Evolutionary conservation across 2,329 filamentous ascomycete species (phyloP).

Genomic region (Ascocoryne sarcoides): DNA sequence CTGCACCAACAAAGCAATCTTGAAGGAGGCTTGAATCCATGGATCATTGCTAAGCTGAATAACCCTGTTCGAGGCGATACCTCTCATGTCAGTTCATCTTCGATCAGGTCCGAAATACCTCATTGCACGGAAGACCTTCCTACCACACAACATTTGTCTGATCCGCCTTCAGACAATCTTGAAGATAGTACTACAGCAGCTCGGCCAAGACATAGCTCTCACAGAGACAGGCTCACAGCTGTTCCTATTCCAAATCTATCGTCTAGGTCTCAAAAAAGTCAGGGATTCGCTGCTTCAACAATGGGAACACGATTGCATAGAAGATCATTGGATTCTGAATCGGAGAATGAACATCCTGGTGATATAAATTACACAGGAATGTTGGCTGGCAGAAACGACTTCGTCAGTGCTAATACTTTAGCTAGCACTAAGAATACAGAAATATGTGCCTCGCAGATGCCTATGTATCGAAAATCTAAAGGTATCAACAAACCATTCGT

Average conservation of each 20-base stretch:
- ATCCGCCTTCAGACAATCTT: constrained; percentile 5
- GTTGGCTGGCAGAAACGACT: constrained; percentile 12
- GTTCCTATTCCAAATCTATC: neutral
- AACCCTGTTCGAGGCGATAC: constrained; percentile 12
- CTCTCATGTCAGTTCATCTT: neutral
- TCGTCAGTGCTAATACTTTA: constrained; percentile 20
- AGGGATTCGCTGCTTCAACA: too few species aligned
- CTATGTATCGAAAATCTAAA: constrained; percentile 3
- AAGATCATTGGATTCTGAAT: neutral
- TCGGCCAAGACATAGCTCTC: neutral
- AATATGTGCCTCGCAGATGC: neutral
- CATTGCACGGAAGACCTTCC: constrained; percentile 1
- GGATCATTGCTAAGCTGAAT: constrained; percentile 33
- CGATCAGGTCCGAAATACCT: neutral
- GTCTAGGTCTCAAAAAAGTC: neutral
- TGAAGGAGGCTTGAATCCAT: constrained; percentile 30
- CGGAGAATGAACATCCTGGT: neutral
- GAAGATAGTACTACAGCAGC: neutral
- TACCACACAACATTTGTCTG: constrained; percentile 11
- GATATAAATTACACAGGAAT: neutral
- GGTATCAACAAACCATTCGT: constrained; percentile 20
- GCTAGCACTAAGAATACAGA: neutral
- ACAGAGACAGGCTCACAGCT: neutral
- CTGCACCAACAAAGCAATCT: neutral
- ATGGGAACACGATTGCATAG: too few species aligned